Conservation (phyloP, 768 basidiomycete genomes). For the Boletus fagicola region DNA sequence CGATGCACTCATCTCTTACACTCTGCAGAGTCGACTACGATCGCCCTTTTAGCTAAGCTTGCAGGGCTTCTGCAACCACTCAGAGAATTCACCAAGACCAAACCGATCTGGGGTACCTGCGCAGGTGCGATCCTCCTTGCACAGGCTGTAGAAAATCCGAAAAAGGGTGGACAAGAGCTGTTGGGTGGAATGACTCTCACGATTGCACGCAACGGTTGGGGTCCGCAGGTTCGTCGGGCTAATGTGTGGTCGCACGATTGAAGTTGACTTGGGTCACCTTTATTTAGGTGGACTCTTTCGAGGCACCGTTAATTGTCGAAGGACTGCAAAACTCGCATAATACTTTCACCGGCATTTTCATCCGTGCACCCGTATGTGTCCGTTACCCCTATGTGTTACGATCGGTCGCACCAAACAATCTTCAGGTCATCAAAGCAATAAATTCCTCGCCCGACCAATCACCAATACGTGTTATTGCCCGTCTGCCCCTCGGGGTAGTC, state of each 20-base stretch:
- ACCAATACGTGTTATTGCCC: constrained; percentile 68
- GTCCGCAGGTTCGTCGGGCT: constrained; percentile 66
- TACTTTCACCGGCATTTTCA: constrained; percentile 85
- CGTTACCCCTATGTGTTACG: background rate
- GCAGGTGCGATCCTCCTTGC: constrained; percentile 92
- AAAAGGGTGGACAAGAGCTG: constrained; percentile 86
- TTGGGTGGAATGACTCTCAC: constrained; percentile 77
- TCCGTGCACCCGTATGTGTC: constrained; percentile 79
- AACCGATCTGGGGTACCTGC: constrained; percentile 93
- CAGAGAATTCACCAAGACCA: constrained; percentile 62
- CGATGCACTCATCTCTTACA: background rate
- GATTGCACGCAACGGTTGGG: constrained; percentile 89
- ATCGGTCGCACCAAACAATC: background rate
- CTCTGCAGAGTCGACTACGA: constrained; percentile 82
- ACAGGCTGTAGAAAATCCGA: constrained; percentile 67
- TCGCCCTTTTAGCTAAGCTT: constrained; percentile 70
- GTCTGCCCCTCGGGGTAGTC: constrained; percentile 55
- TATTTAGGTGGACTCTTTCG: constrained; percentile 83
- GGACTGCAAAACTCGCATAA: constrained; percentile 56
- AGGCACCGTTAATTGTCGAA: constrained; percentile 65
- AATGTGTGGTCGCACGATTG: background rate
- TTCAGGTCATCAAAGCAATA: constrained; percentile 63
- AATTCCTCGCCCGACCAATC: constrained; percentile 46
- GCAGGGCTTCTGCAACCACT: constrained; percentile 82
- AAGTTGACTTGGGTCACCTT: background rate